Percentiles rank a stretch among this genome's conserved stretches.
These are phyloP conservation scores for Exophiala bonariae DNA, from an alignment of 2,329 filamentous ascomycete genomes.

Conservation along the genomic window DNA sequence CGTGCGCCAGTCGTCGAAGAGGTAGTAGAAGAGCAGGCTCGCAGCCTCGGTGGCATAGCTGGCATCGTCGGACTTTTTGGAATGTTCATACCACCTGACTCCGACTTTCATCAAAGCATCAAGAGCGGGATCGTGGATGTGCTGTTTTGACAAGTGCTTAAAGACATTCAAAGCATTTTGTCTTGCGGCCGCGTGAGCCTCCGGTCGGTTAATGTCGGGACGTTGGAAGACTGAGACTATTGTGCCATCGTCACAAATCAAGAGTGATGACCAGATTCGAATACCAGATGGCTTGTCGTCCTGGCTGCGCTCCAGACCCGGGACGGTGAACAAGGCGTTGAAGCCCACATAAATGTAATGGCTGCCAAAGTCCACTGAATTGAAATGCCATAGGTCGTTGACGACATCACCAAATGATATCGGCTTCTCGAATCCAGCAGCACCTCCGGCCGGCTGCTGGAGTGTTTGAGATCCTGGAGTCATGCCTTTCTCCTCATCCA, in stretches of 20 bases:
- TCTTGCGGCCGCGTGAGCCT: slow-evolving; percentile 46
- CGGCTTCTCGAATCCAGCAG: not conserved
- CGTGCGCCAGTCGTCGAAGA: slow-evolving; percentile 68
- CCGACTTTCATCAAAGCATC: slow-evolving; percentile 52
- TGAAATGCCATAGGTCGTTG: slow-evolving; percentile 73
- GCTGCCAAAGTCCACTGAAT: slow-evolving; percentile 66
- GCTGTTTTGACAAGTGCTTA: slow-evolving; percentile 58
- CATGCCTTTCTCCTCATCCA: slow-evolving; percentile 14
- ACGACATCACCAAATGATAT: slow-evolving; percentile 58
- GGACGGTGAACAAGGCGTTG: slow-evolving; percentile 24
- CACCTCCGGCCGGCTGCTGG: slow-evolving; percentile 2
- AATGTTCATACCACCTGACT: slow-evolving; percentile 38
- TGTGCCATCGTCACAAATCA: slow-evolving; percentile 33
- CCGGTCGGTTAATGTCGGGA: slow-evolving; percentile 46
- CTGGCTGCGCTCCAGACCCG: slow-evolving; percentile 50
- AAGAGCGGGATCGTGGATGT: slow-evolving; percentile 46
- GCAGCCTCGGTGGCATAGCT: slow-evolving; percentile 50
- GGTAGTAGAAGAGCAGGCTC: slow-evolving; percentile 65
- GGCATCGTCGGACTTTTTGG: not conserved
- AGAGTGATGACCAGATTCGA: slow-evolving; percentile 61
- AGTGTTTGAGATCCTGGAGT: not conserved
- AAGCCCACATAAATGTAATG: slow-evolving; percentile 24
- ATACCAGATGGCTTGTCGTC: slow-evolving; percentile 14
- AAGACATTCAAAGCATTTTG: slow-evolving; percentile 63
- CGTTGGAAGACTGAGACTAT: slow-evolving; percentile 47